Evolutionary conservation across 2,329 filamentous ascomycete genomes (phyloP), one percentile per base, ranked within the genome.

Genomic region (Hypoxylon sp.): DNA sequence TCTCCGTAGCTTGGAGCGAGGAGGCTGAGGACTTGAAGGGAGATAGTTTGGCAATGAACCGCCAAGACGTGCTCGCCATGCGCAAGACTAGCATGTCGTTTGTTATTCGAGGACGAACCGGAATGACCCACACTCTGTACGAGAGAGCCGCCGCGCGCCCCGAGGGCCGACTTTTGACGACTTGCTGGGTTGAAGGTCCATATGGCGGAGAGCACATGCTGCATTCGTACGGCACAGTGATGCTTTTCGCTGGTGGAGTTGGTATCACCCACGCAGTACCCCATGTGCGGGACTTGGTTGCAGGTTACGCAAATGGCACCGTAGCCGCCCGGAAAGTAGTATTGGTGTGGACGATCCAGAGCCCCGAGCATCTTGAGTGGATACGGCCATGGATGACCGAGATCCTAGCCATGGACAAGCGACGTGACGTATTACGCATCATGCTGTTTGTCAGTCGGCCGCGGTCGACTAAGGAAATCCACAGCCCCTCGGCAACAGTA

Each of bases 371-470:
- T 68, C 78, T 92, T 20, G 88, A 92, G 70, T 92, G 88, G 88
- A 91, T 91, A 66, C 80, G 88, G 35, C 87, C 87, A 5, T 91
- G 88, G 87, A 91, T 92, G 89, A 91, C 88, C 3, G 80, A 87
- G 65, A 90, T 91, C 55, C 77, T 91, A 27, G 81, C 82, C 51
- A 88, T 91, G 84, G 86, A 89, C 49, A 83, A 80, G 68, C 83
- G 88, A 38, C 81, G 89, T 48, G 88, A 91, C 52, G 80, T 88
- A 42, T 78, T 92, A 44, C 84, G 86, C 60, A 89, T 92, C 69
- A 82, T 90, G 74, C 81, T 92, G 44, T 92, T 91, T 69, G 86
- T 92, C 62, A 90, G 85, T 59, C 78, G 88, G 49, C 88, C 87
- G 4, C 78, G 87, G 29, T 88, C 84, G 36, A 90, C 86, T 34